Conservation (phyloP, 805 yeast genomes). For the Komagataella phaffii region DNA sequence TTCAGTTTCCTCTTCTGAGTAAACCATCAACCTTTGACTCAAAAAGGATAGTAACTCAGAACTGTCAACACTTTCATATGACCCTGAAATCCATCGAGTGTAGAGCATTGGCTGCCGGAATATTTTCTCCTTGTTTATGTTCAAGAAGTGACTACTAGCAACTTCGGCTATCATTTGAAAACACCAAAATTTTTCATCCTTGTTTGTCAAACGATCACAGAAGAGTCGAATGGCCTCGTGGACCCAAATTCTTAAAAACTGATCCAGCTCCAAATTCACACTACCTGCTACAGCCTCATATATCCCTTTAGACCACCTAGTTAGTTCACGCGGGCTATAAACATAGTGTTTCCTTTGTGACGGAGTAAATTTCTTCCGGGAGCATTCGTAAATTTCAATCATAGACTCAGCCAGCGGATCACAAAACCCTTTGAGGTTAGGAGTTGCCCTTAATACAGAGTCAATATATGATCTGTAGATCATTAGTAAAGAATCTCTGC, state of each 20-base stretch:
- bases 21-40: slow-evolving; percentile 48
- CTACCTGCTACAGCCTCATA: slow-evolving; percentile 27
- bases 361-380: slow-evolving; percentile 26
- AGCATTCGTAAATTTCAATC: slow-evolving; percentile 42
- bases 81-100: slow-evolving; percentile 62
- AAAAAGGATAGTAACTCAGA: slow-evolving; percentile 39
- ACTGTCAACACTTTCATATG: slow-evolving; percentile 41
- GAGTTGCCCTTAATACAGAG: slow-evolving; percentile 47
- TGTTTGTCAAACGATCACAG: slow-evolving; percentile 49
- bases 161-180: slow-evolving; percentile 18
- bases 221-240: slow-evolving; percentile 75
- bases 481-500: slow-evolving; percentile 39
- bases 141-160: slow-evolving; percentile 30
- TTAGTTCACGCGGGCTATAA: slow-evolving; percentile 82
- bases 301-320: slow-evolving; percentile 79
- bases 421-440: slow-evolving; percentile 42
- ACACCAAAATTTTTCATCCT: slow-evolving; percentile 37
- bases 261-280: slow-evolving; percentile 9
- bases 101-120: slow-evolving; percentile 44
- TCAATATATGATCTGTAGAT: slow-evolving; percentile 50
- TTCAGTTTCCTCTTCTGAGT: slow-evolving; percentile 68
- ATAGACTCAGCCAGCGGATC: slow-evolving; percentile 46
- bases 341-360: slow-evolving; percentile 44
- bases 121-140: slow-evolving; percentile 20
- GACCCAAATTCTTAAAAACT: slow-evolving; percentile 43